These are phyloP conservation scores for Yamadazyma siamensis DNA, from an alignment of 1,139 yeast genomes.

Conservation along the genomic window DNA sequence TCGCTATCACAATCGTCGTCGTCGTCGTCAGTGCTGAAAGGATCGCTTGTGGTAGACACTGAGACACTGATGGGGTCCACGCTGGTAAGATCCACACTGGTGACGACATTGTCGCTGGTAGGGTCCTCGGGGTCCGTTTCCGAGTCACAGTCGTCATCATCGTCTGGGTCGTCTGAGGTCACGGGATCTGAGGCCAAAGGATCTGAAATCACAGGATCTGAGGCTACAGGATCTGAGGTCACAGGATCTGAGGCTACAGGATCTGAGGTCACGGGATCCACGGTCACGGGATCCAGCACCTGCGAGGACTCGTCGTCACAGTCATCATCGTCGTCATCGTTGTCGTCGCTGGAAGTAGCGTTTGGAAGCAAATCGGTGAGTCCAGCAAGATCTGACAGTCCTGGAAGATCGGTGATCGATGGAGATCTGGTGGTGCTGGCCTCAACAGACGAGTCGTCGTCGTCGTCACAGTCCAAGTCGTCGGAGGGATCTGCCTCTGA, in stretches of 20 bases:
- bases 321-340: slow-evolving; percentile 15
- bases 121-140: neutral
- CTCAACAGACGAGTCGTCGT: slow-evolving; percentile 3
- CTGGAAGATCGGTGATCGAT: slow-evolving; percentile 1
- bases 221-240: no score
- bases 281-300: slow-evolving; percentile 2
- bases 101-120: slow-evolving; percentile 2
- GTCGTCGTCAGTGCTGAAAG: slow-evolving; percentile 5
- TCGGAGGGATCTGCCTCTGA: slow-evolving; percentile 9
- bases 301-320: slow-evolving; percentile 8
- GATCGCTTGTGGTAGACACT: slow-evolving; percentile 1
- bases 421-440: neutral
- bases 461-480: slow-evolving; percentile 13
- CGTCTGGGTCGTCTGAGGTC: slow-evolving; percentile 12
- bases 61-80: slow-evolving; percentile 4
- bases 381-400: slow-evolving; percentile 2
- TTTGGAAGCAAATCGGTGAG: slow-evolving; percentile 3
- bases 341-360: slow-evolving; percentile 2
- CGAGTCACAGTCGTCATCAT: slow-evolving; percentile 7
- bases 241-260: no score
- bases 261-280: no score
- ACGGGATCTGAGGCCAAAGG: slow-evolving; percentile 6
- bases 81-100: slow-evolving; percentile 1
- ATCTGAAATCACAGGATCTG: no score
- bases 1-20: slow-evolving; percentile 7